Evolutionary conservation across 2,329 filamentous ascomycete species (phyloP), one percentile per base, ranked within the genome.

Genomic region (Aspergillus ibericus): DNA sequence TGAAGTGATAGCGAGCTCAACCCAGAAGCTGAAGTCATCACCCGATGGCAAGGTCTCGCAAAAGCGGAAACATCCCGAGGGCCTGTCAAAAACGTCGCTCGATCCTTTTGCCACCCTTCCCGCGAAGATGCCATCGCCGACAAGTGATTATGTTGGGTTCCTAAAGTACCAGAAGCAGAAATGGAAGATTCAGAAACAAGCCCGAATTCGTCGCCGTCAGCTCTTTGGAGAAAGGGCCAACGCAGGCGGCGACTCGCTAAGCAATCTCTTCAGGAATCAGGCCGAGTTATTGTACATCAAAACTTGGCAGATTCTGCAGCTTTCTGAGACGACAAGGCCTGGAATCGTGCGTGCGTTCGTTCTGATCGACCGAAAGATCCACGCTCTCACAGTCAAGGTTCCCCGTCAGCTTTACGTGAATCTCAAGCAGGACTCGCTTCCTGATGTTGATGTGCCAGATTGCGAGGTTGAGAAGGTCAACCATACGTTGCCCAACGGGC

Each of bases 181-280:
- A 76, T 99, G 95, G 95, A 97, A 93, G 79, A 89, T 98, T 36
- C 95, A 99, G 73, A 96, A 92, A 70, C 90, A 96, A 72, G 92
- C 93, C 34, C 87, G 95, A 20, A 83, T 88, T 60, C 88, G 93
- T 44, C 85, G 96, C 63, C 86, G 93, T 50, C 95, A 99, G 72
- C 81, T 99, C 0, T 99, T 99, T 68, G 95, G 95, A 59, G 93
- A 99, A 68, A 88, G 89, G 58, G 85, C 88, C 10, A 81, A 81
- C 50, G 80, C 84, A 66, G 78, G 82, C 13, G 81, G 82, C 2
- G 85, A 88, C 70, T 82, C 82, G 0, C 81, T 89, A 64, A 88
- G 88, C 56, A 83, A 83, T 40, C 85, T 89, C 70, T 97, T 99
- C 82, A 87, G 93, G 70, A 96, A 95, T 66, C 93, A 97, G 72